These are phyloP conservation scores for Cyclotella cryptica DNA, from an alignment of 108 stramenopile species.

Conservation along the genomic window DNA sequence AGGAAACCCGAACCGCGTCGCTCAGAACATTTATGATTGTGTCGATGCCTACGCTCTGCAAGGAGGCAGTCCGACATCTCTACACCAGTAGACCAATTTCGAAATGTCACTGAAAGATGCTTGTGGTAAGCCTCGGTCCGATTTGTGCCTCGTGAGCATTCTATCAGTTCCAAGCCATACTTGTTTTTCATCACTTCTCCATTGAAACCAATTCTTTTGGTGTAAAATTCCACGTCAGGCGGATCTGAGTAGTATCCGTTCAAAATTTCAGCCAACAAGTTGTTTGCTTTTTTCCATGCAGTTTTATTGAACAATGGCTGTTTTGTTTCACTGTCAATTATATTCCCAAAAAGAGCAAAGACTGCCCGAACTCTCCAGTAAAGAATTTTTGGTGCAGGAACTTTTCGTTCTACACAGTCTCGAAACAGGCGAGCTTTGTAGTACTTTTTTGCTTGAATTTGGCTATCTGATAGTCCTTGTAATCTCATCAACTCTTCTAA, in stretches of 20 bases:
- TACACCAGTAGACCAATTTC: constrained; percentile 35
- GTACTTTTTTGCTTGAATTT: constrained; percentile 15
- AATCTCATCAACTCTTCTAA: not conserved
- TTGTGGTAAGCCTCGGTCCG: constrained; percentile 38
- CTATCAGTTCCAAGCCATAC: constrained; percentile 36
- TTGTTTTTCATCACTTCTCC: constrained; percentile 19
- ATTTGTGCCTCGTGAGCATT: constrained; percentile 36
- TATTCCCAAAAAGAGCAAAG: constrained; percentile 28
- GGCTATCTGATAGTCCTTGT: not conserved
- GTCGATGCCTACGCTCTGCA: constrained; percentile 24
- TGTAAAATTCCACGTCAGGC: constrained; percentile 37
- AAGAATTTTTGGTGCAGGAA: constrained; percentile 16
- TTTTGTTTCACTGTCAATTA: constrained; percentile 29
- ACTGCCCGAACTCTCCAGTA: constrained; percentile 54
- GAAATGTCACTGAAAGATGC: constrained; percentile 24
- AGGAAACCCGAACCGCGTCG: constrained; percentile 24
- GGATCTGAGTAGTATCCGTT: constrained; percentile 43
- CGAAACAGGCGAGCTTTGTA: constrained; percentile 4
- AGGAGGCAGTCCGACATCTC: constrained; percentile 27
- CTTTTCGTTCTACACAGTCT: constrained; percentile 10
- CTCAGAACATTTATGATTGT: constrained; percentile 37
- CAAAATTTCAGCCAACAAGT: constrained; percentile 40
- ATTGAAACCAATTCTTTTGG: constrained; percentile 3
- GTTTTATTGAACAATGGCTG: constrained; percentile 38
- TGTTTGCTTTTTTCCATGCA: constrained; percentile 53